Evolutionary conservation across 2,329 filamentous ascomycete species (phyloP), one percentile per base, ranked within the genome.

Genomic region (Monosporascus sp.): DNA sequence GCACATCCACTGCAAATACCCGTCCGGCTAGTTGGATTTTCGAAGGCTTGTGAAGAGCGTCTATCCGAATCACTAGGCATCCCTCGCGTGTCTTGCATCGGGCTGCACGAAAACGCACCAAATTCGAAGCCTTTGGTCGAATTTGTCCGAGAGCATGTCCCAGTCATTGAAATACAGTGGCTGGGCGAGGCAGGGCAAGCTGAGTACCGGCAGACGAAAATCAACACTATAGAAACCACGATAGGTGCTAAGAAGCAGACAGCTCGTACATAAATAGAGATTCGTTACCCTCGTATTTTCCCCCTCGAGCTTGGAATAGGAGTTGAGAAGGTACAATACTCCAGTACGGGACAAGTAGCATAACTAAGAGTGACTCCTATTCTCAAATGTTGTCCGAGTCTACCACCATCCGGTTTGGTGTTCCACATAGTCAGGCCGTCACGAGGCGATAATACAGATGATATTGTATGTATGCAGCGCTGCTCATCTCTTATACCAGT

Each of bases 11-110:
- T 57, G 5, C 67, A 69, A 22, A 63, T 72, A 1, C 69, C 75
- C 3, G 81, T 79, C 9, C 77, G 80, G 22, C 74, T 90, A 2
- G 75, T 90, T 2, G 79, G 82, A 1, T 77, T 90, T 47, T 84
- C 85, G 0, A 82, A 78, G 50, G 70, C 78, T 1, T 81, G 78
- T 49, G 85, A 86, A 46, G 72, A 80, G 17, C 77, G 77, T 14
- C 69, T 90, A 17, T 80, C 80, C 48, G 67, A 71, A 31, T 76
- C 76, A 20, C 72, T 90, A 3, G 80, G 80, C 2, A 74, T 89
- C 9, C 82, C 84, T 1, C 77, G 85, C 36, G 83, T 84, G 1
- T 87, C 85, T 1, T 83, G 84, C 22, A 71, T 90, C 35, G 87
- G 79, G 0, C 66, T 90, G 7, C 67, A 75, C 20, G 72, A 74